Base-by-base conservation (phyloP, 768 basidiomycete genomes). In the Mycena sanguinolenta region DNA sequence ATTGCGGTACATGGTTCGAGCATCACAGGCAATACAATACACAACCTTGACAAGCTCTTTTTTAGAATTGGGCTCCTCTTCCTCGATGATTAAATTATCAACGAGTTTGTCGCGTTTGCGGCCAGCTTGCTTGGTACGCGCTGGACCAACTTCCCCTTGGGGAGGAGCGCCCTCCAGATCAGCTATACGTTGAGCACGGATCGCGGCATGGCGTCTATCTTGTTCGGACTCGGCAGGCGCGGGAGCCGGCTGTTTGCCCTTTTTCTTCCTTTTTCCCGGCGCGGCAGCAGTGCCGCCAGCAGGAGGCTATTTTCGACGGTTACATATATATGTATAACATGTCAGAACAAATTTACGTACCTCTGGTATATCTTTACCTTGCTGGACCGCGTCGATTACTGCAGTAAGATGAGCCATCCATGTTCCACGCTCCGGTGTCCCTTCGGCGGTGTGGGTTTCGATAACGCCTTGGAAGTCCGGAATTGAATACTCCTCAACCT, bases 1-100 rank as follows among this genome's bases (percentile, higher is more conserved):
- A 38, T 57, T 57, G 30, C 63, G 63, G 28, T 57, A 34, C 39
- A 34, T 2, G 14, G 39, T 65, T 4, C 63, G 63, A 1, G 7
- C 1, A 46, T 46, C 54, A 28, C 63, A 65, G 23, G 27, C 63
- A 57, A 65, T 44, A 13, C 63, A 65, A 19, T 65, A 65, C 17
- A 36, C n/a, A 4, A 46, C 53, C n/a, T 27, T 17, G 13, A 65
- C 23, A 2, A 13, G 4, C 17, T 65, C 49, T 4, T 55, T 7
- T 2, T 57, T 57, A 3, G 27, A 12, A 49, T 58, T 57, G 39
- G 10, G 27, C 34, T 65, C 63, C 3, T 30, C 12, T 16, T 64
- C 63, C 21, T 54, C 39, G 21, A 64, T 64, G 39, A 64, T 25
- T 16, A 64, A 28, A 28, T 32, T 23, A 23, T 64, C 54, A 1